Conservation (phyloP, 176 grass and related monocot genomes). For the Zoysia pacifica region DNA sequence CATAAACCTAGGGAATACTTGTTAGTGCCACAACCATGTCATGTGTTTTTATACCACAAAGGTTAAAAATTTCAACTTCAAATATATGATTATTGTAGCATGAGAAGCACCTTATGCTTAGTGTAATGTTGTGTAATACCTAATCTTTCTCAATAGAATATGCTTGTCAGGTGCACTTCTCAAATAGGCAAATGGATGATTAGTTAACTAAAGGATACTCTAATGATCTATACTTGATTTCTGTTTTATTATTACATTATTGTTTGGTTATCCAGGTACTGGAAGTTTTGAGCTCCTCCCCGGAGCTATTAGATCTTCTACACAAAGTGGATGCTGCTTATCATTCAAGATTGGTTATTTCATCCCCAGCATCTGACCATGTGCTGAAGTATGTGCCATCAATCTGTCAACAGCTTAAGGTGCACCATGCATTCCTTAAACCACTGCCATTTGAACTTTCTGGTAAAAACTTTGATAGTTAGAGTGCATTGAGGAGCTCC, state of each 20-base stretch:
- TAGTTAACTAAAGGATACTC: not conserved
- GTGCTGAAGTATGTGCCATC: constrained; percentile 64
- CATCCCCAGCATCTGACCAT: constrained; percentile 51
- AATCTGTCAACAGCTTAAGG: constrained; percentile 69
- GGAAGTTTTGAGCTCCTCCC: constrained; percentile 57
- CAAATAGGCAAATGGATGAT: not conserved
- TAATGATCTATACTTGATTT: not conserved
- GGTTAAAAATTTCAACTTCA: not conserved
- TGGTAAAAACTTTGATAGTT: not conserved
- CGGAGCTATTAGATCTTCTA: constrained; percentile 64
- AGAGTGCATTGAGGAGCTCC: not conserved
- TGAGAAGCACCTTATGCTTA: constrained; percentile 1
- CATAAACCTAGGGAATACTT: not conserved
- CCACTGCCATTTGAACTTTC: constrained; percentile 25
- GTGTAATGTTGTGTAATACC: not conserved
- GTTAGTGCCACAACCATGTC: not conserved
- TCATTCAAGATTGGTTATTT: constrained; percentile 41
- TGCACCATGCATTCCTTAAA: constrained; percentile 29
- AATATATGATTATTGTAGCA: not conserved
- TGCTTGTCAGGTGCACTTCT: not conserved
- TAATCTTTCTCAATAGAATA: not conserved
- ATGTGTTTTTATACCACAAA: not conserved
- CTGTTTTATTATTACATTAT: not conserved
- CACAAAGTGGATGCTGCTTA: constrained; percentile 57
- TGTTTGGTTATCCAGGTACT: constrained; percentile 57